Base-by-base conservation (phyloP, 805 yeast species). In the Candida verbasci region DNA sequence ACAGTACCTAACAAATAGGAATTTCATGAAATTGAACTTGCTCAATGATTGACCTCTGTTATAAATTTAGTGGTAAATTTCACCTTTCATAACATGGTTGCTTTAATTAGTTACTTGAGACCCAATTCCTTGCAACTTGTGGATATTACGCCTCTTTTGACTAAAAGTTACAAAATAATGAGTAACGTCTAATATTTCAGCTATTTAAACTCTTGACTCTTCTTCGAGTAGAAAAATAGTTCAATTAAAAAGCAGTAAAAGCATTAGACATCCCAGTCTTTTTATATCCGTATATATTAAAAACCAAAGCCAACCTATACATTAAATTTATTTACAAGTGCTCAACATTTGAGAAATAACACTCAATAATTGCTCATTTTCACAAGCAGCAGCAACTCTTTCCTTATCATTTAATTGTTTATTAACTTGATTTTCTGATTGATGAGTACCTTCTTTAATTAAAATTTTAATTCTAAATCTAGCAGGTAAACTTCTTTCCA, bases 321-420 rank as follows among this genome's bases (percentile, higher is more conserved):
- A n/a, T n/a, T n/a, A n/a, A n/a, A n/a, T 18, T 38, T 40, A 65
- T 48, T 65, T 63, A 52, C 98, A 93, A 3, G 93, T 82, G 24
- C 84, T 72, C 40, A 93, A 70, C 99, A 93, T 93, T 44, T 83
- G 87, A 47, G 88, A 83, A 25, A 93, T 84, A n/a, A 93, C 99
- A 21, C 80, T 74, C 26, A 89, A 64, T 29, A 93, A 67, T 64
- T 93, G 98, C 39, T 85, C 95, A 52, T 93, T 93, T 53, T 93
- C 98, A 59, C 97, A 89, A 0, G 99, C 99, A 18, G 98, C 98
- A 22, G 96, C 94, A 0, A 93, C 97, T 43, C 99, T 70, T 61
- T 93, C 99, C 62, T 93, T 93, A 56, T 93, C 99, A 53, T 93
- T 93, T 42, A 93, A 72, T 62, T 93, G 99, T 55, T 91, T 91